Evolutionary conservation across 2,329 filamentous ascomycete genomes (phyloP), one percentile per base, ranked within the genome.

Genomic region (Botryotinia calthae): DNA sequence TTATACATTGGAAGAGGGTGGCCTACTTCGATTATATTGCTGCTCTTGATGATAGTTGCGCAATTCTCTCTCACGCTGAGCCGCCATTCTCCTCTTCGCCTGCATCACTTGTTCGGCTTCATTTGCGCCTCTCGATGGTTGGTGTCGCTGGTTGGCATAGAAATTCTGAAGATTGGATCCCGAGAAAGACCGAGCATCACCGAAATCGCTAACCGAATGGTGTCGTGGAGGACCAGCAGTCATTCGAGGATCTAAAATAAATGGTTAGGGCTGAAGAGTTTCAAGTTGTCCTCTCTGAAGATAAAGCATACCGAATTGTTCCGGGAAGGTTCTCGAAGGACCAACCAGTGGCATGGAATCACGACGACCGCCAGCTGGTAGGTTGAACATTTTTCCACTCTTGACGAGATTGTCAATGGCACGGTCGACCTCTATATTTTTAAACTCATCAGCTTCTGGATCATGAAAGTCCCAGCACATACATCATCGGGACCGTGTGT

Each of bases 31-130:
- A 88, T 98, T 97, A 86, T 97, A 98, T 90, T 99, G 96, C 89
- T 99, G 96, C 89, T 99, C 96, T 86, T 98, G 97, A 86, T 99
- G 96, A 86, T 98, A 97, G 86, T 98, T 99, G 85, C 96, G 94
- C 84, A 99, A 91, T 87, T 99, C 96, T 85, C 95, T 93, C 88
- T 99, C 96, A 85, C 96, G 93, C 86, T 98, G 96, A 83, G 96
- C 96, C 81, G 96, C 96, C 93, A 98, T 97, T 87, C 95, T 93
- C 86, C 96, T 94, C 89, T 98, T 98, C 81, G 94, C 95, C 90
- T 98, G 96, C 88, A 97, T 93, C 90, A 98, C 94, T 86, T 98
- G 95, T 86, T 98, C 96, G 83, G 94, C 93, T 86, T 98, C 96
- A 87, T 88, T 91, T 81, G 89, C 89, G 88, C 95, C 85, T 88